Base-by-base conservation (phyloP, 2,329 filamentous ascomycete genomes). In the Zasmidium angulare region DNA sequence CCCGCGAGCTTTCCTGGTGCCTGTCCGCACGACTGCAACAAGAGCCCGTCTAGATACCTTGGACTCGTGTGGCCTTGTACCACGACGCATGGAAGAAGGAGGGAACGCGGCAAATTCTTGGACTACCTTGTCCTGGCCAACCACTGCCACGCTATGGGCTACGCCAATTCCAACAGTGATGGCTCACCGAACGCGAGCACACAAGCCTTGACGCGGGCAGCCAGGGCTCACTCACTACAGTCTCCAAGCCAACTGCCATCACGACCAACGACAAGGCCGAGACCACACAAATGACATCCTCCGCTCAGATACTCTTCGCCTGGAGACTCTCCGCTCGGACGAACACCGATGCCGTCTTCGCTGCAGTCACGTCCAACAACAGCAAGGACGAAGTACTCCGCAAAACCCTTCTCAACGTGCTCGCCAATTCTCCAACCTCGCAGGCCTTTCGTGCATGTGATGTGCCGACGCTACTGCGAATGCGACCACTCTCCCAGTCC, bases 151-250 rank as follows among this genome's bases (percentile, higher is more conserved):
- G 21, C 55, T 29, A 20, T 54, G 52, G 55, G 52, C 61, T 61
- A 61, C 46, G 53, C 36, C 54, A 58, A 53, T 54, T 43, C 43
- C 54, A 60, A 56, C 62, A 59, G 46, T 51, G 57, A 55, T 48
- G 62, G 54, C 53, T 61, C 62, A 50, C 59, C 49, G 56, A 55
- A 57, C 56, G 53, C 56, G 60, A 62, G 55, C 61, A 59, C 56
- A 46, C 29, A 46, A 40, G 54, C 6, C 26, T 29, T 11, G n/a
- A n/a, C n/a, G n/a, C n/a, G n/a, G n/a, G n/a, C n/a, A n/a, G n/a
- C n/a, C n/a, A n/a, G n/a, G n/a, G 49, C 50, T 57, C 64, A 24
- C 63, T 66, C 56, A 65, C 62, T 59, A 68, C 69, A 64, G 66
- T 51, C 55, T 62, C 61, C 46, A 56, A 55, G 53, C 55, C 57